Evolutionary conservation across 306 rosid genomes (phyloP), one percentile per base, ranked within the genome.

Genomic region (Geum urbanum): DNA sequence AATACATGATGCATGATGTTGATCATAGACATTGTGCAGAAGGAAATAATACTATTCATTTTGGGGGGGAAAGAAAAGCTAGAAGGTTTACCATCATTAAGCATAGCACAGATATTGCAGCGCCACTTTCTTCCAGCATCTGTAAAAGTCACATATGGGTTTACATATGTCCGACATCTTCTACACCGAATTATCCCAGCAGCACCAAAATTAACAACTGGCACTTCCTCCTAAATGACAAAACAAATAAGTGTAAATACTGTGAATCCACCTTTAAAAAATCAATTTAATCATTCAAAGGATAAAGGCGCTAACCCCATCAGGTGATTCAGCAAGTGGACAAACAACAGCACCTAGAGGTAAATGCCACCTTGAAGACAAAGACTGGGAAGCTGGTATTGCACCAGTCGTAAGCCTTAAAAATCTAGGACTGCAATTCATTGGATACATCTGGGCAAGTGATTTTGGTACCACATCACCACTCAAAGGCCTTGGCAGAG

Each of bases 321-420:
- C 84, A 32, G 97, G 92, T 69, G 92, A 79, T 83, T 91, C 96
- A 0, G 99, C 97, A 82, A 95, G 99, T 56, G 99, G 99, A 61
- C 97, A 95, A 49, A 95, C 96, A 84, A 91, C 89, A 52, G 99
- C 95, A 74, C 99, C 99, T 70, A 95, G 92, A 82, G 97, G 99
- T 58, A 95, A 80, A 83, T 91, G 97, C 99, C 99, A 95, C 84
- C 99, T 87, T 69, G 99, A 86, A 81, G 86, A 88, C 81, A 95
- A 84, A 69, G 99, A 95, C 84, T 91, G 96, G 45, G 99, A 95
- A 80, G 87, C 87, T 51, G 99, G 99, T 74, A 95, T 71, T 32
- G 89, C 95, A 72, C 83, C 69, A 45, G 99, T 95, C 55, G 99
- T 91, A 73, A 95, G 84, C 75, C 96, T 86, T 63, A 95, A 66